These are phyloP conservation scores for Talaromyces albobiverticillius DNA, from an alignment of 2,329 filamentous ascomycete genomes.

Conservation along the genomic window DNA sequence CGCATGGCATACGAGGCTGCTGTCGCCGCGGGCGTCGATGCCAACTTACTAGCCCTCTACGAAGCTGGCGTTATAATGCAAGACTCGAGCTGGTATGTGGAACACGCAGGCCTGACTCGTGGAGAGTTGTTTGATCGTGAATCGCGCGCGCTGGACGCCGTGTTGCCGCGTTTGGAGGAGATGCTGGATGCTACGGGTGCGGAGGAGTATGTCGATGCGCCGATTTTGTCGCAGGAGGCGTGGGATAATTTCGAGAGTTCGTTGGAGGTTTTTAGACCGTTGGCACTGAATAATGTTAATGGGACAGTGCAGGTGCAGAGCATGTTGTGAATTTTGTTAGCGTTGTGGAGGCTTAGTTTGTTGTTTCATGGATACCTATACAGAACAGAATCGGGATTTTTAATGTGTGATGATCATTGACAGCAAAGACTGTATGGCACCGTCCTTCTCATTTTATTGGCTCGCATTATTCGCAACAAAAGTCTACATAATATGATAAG, in stretches of 20 bases:
- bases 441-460: no score
- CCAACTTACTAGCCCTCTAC: slow-evolving; percentile 16
- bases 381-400: no score
- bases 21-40: slow-evolving; percentile 14
- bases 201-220: slow-evolving; percentile 6
- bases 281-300: neutral
- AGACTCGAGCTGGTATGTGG: slow-evolving; percentile 16
- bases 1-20: slow-evolving; percentile 22
- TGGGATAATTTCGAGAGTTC: slow-evolving; percentile 8
- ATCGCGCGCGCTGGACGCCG: slow-evolving; percentile 3
- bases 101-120: slow-evolving; percentile 9
- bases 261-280: neutral
- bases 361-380: no score
- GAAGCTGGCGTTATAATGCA: slow-evolving; percentile 15
- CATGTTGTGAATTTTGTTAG: neutral
- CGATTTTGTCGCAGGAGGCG: slow-evolving; percentile 4
- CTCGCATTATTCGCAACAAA: no score
- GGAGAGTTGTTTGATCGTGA: slow-evolving; percentile 1
- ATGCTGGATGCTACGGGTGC: slow-evolving; percentile 6
- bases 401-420: no score
- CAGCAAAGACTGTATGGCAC: no score
- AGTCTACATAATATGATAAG: no score
- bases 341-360: no score
- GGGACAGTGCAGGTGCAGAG: neutral
- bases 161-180: slow-evolving; percentile 4